Conservation (phyloP, 768 basidiomycete genomes). For the Grammothele lineata region DNA sequence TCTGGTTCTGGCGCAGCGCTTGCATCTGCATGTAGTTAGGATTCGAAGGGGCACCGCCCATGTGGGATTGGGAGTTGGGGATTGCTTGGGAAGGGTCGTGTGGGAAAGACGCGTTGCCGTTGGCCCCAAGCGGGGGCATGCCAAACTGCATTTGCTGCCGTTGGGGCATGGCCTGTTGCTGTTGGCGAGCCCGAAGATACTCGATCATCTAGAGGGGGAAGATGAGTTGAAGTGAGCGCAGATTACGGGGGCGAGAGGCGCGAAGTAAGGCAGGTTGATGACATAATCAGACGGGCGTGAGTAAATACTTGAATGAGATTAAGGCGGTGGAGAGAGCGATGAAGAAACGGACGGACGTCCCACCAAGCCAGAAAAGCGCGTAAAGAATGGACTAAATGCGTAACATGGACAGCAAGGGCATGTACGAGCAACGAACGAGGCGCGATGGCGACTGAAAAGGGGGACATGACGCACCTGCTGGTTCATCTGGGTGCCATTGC, state of each 20-base stretch:
- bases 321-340: constrained; percentile 18
- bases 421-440: constrained; percentile 13
- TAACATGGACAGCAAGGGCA: too few relatives aligned
- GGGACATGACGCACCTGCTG: constrained; percentile 17
- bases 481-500: constrained; percentile 2
- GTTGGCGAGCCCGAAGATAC: constrained; percentile 7
- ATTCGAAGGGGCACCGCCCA: constrained; percentile 7
- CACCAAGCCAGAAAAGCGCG: neutral
- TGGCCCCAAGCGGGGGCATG: constrained; percentile 7
- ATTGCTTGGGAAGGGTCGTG: constrained; percentile 6
- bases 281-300: constrained; percentile 27
- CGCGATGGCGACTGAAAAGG: constrained; percentile 7
- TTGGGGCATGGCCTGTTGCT: constrained; percentile 5
- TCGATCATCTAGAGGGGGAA: constrained; percentile 14
- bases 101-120: constrained; percentile 3
- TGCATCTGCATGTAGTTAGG: constrained; percentile 1
- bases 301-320: constrained; percentile 18
- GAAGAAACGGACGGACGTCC: neutral
- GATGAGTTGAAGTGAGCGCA: constrained; percentile 4
- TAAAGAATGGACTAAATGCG: constrained; percentile 4
- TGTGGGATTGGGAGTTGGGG: constrained; percentile 4
- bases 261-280: constrained; percentile 21
- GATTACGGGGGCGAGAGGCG: constrained; percentile 4
- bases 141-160: constrained; percentile 4
- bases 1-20: constrained; percentile 7